These are phyloP conservation scores for Volvariella surrecta DNA, from an alignment of 1,284 basidiomycete genomes.

Conservation along the genomic window DNA sequence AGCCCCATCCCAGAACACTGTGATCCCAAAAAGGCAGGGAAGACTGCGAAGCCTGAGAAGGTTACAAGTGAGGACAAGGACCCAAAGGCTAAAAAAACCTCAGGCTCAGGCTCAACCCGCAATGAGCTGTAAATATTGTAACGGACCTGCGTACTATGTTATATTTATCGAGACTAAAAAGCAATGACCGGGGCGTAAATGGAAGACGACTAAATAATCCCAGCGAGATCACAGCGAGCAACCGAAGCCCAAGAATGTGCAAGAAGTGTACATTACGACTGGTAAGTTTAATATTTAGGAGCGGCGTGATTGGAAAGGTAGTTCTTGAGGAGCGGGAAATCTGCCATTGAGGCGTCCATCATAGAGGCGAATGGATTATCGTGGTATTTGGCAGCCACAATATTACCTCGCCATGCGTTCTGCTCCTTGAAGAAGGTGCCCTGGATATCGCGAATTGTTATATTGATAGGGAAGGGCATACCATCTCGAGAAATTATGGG, in stretches of 20 bases:
- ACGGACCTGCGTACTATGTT: too few relatives aligned
- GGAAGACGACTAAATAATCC: too few relatives aligned
- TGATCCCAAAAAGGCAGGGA: constrained; percentile 44
- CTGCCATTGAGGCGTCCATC: constrained; percentile 68
- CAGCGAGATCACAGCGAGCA: too few relatives aligned
- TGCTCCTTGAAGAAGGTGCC: constrained; percentile 48
- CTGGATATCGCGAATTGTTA: constrained; percentile 65
- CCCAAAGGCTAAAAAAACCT: constrained; percentile 10
- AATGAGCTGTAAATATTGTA: too few relatives aligned
- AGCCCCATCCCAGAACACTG: constrained; percentile 79
- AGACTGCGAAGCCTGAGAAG: constrained; percentile 15
- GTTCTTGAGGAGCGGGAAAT: constrained; percentile 73
- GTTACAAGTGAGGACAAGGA: not conserved
- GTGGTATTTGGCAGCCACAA: constrained; percentile 66
- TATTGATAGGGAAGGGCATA: constrained; percentile 73
- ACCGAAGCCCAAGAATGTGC: too few relatives aligned
- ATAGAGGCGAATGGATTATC: constrained; percentile 61
- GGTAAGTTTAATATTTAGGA: too few relatives aligned
- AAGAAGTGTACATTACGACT: too few relatives aligned
- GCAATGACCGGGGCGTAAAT: too few relatives aligned
- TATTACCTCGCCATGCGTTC: constrained; percentile 67
- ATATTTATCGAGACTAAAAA: too few relatives aligned
- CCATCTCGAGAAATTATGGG: constrained; percentile 65
- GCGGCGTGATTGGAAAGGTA: constrained; percentile 51
- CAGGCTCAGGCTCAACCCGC: not conserved